Conservation (phyloP, 208 protist genomes). For the Acanthamoeba polyphaga region DNA sequence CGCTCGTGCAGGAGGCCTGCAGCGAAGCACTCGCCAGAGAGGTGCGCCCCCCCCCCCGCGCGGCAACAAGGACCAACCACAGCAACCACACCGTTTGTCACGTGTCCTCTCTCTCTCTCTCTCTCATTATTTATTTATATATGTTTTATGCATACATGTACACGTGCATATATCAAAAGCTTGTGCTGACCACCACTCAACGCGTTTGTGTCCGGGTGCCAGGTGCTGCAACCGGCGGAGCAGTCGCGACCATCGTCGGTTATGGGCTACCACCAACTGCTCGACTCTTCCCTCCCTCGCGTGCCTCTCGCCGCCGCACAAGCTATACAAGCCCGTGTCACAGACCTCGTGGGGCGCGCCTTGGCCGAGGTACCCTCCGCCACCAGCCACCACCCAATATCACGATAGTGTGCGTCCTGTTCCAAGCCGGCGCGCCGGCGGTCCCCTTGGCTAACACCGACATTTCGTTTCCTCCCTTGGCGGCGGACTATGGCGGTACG, state of each 20-base stretch:
- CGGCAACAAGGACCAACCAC: no score
- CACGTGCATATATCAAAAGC: no score
- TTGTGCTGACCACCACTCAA: not conserved
- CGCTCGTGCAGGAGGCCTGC: slow-evolving; percentile 39
- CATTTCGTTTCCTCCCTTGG: no score
- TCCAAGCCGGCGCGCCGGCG: no score
- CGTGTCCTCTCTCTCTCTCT: not conserved
- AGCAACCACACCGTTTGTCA: not conserved
- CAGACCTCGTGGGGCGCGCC: slow-evolving; percentile 13
- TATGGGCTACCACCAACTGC: slow-evolving; percentile 21
- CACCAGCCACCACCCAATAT: not conserved
- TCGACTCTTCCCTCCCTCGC: slow-evolving; percentile 8
- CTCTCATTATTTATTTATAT: no score
- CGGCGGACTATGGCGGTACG: no score
- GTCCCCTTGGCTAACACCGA: no score
- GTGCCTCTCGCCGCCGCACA: slow-evolving; percentile 32
- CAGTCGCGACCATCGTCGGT: not conserved
- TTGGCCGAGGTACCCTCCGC: not conserved
- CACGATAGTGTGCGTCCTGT: not conserved
- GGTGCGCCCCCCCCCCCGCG: not conserved
- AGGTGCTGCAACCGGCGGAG: slow-evolving; percentile 31
- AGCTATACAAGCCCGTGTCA: not conserved
- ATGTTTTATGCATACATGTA: no score
- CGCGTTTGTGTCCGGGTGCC: not conserved
- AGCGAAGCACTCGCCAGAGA: not conserved